phyloP scores from a whole-genome alignment of 106 monocot species.

The Dioscorea dumetorum region DNA sequence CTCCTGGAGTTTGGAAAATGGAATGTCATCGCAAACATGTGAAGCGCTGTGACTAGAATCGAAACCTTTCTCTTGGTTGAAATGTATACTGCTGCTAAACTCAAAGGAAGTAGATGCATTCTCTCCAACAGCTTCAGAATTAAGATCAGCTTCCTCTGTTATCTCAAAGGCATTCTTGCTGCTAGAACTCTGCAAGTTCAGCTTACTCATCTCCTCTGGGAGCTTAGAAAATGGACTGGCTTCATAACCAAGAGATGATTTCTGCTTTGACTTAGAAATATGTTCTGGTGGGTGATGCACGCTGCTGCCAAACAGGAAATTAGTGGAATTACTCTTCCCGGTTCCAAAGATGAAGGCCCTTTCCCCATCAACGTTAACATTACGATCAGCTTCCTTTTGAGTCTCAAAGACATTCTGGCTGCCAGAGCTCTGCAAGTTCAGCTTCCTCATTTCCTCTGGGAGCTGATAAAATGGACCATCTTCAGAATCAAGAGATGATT shows the following conservation, averaged over 20 bases:
- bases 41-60: not conserved
- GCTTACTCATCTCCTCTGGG: not conserved
- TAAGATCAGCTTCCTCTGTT: not conserved
- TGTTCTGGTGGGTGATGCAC: not conserved
- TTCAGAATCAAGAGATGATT: not conserved
- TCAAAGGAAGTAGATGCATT: not conserved
- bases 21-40: not conserved
- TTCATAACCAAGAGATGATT: not conserved
- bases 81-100: too few species aligned
- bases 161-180: not conserved
- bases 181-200: not conserved
- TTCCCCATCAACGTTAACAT: not conserved
- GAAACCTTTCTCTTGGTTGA: not conserved
- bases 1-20: conserved; percentile 5
- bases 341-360: not conserved
- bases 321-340: not conserved
- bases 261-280: not conserved
- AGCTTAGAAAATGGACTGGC: not conserved
- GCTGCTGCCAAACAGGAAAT: not conserved
- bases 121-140: too few species aligned
- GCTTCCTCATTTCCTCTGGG: conserved; percentile 19
- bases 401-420: not conserved
- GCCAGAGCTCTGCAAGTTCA: conserved; percentile 12
- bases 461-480: conserved; percentile 19
- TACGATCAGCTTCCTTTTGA: not conserved